A percentile compares a stretch with the other conserved stretches of the same genome.
phyloP scores from a whole-genome alignment of 352 stramenopile species.

The Plasmopara viticola region DNA sequence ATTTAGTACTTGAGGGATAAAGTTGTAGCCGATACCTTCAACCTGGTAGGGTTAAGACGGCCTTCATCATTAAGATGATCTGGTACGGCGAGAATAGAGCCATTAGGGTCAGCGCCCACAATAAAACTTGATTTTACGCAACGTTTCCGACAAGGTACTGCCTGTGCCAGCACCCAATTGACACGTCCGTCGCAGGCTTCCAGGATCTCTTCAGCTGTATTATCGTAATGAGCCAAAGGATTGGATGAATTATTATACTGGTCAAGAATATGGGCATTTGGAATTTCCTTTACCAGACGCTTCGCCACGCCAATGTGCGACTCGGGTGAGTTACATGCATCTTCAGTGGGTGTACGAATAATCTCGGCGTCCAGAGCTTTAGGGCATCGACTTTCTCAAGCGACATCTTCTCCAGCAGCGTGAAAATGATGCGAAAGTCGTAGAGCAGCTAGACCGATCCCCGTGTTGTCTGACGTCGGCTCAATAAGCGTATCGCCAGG shows the following conservation, averaged over 20 bases:
- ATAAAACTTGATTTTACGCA: constrained; percentile 90
- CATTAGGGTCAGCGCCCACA: constrained; percentile 87
- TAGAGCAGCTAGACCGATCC: constrained; percentile 96
- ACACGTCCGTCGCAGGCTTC: constrained; percentile 90
- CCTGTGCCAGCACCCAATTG: constrained; percentile 92
- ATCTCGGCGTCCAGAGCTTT: constrained; percentile 95
- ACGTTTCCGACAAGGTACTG: constrained; percentile 92
- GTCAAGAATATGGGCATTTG: constrained; percentile 94
- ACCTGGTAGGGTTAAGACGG: constrained; percentile 89
- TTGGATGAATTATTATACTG: constrained; percentile 97
- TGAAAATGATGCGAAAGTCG: constrained; percentile 94
- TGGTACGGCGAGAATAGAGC: constrained; percentile 90
- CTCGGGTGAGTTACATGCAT: constrained; percentile 93
- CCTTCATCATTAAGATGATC: constrained; percentile 92
- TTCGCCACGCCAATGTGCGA: constrained; percentile 92
- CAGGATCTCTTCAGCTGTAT: constrained; percentile 93
- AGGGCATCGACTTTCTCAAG: constrained; percentile 95
- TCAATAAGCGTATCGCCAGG: constrained; percentile 95
- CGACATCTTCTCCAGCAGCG: constrained; percentile 94
- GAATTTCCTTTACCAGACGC: constrained; percentile 90
- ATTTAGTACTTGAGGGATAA: constrained; percentile 94
- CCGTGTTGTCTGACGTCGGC: constrained; percentile 96
- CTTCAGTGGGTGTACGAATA: constrained; percentile 94
- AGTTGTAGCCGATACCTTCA: constrained; percentile 97
- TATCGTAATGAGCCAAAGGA: constrained; percentile 94